These are phyloP conservation scores for Fusarium ramigenum DNA, from an alignment of 2,329 filamentous ascomycete genomes.

Conservation along the genomic window DNA sequence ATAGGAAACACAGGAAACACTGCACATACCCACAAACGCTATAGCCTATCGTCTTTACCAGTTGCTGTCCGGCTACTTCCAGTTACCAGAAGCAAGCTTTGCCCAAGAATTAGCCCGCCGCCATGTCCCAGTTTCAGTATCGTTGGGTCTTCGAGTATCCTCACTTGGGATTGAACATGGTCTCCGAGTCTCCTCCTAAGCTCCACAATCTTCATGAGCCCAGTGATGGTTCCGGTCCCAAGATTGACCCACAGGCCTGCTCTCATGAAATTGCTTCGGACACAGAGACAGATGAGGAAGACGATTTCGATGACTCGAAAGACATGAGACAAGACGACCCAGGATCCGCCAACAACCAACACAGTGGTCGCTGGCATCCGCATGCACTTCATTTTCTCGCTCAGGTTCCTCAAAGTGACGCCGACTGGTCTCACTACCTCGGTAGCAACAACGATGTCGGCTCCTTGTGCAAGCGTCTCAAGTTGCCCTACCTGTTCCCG, in stretches of 20 bases:
- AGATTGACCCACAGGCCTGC: background rate
- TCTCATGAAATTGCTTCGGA: background rate
- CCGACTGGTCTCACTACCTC: slow-evolving; percentile 16
- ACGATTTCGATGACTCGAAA: background rate
- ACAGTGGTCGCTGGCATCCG: slow-evolving; percentile 1
- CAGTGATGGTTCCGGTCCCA: background rate
- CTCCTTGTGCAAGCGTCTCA: slow-evolving; percentile 7
- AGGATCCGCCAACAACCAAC: background rate
- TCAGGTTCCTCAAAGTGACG: slow-evolving; percentile 11
- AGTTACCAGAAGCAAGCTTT: background rate
- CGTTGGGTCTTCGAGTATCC: slow-evolving; percentile 13
- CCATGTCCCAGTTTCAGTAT: background rate
- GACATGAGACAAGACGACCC: background rate
- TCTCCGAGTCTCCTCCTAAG: background rate
- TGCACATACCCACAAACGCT: background rate
- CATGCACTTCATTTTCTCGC: slow-evolving; percentile 20
- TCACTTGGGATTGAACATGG: background rate
- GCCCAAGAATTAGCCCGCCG: no score
- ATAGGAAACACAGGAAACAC: background rate
- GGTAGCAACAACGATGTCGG: slow-evolving; percentile 1
- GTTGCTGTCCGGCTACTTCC: background rate
- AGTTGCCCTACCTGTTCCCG: background rate
- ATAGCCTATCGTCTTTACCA: background rate
- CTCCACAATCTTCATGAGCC: background rate
- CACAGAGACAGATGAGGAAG: background rate